Base-by-base conservation (phyloP, 2,329 filamentous ascomycete genomes). In the Elsinoe arachidis region DNA sequence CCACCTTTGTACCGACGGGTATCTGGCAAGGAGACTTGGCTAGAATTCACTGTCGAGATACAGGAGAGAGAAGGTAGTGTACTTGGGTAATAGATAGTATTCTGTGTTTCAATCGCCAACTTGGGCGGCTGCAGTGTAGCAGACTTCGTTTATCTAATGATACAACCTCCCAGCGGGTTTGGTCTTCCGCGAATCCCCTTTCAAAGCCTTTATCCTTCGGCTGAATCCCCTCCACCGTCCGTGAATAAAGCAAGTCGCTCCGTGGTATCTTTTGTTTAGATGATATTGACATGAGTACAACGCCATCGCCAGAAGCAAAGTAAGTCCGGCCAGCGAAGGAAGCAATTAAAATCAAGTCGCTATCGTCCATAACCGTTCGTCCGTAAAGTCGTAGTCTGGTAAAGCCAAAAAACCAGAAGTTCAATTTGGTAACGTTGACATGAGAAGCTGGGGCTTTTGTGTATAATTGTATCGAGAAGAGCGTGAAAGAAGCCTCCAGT, bases 131-230 rank as follows among this genome's bases (percentile, higher is more conserved):
- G 53, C 53, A 55, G 5, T 44, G 53, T 33, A 44, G 53, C 53
- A 55, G 53, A 55, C 53, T 55, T 30, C 17, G n/a, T 55, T 43
- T 55, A 55, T 55, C 53, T 55, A 55, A 44, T 55, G 53, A 35
- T 55, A 55, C 53, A 55, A 30, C 21, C 35, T 54, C 30, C 33
- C 14, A 47, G 12, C 17, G 23, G 14, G 37, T 37, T 43, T 35
- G 43, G 53, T 21, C 19, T 14, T 53, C 34, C 33, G 33, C 49
- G n/a, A 19, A 14, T 34, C 21, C 46, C 21, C 23, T 26, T 11
- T 19, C 49, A 53, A 37, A 34, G 26, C 49, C 34, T 53, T 30
- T 38, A 34, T 38, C 34, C 34, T 12, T 30, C 17, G 49, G 34
- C 49, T 38, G 23, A 14, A n/a, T 53, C 15, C 49, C 17, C 6